phyloP scores from a whole-genome alignment of 768 basidiomycete genomes.

The Mycena latifolia region DNA sequence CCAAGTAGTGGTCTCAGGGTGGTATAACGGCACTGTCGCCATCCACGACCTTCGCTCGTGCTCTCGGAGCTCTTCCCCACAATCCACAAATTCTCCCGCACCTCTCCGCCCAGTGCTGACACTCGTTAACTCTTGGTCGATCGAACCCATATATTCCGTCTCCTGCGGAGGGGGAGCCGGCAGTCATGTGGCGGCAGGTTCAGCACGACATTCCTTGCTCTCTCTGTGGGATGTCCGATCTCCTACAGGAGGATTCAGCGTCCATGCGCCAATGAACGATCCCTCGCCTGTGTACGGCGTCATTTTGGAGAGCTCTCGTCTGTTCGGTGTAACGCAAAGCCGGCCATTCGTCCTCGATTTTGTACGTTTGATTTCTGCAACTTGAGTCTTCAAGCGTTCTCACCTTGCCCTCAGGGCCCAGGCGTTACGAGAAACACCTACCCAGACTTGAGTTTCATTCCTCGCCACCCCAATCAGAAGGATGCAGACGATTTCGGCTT shows the following conservation, averaged over 20 bases:
- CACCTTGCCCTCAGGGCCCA: conserved; percentile 58
- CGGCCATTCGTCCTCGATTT: conserved; percentile 87
- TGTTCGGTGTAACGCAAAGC: conserved; percentile 84
- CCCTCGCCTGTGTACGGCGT: conserved; percentile 83
- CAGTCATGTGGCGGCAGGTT: conserved; percentile 79
- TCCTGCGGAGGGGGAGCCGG: conserved; percentile 79
- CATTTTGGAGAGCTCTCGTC: conserved; percentile 79
- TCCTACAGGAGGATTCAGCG: conserved; percentile 76
- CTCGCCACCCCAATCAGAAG: conserved; percentile 46
- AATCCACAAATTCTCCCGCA: conserved; percentile 37
- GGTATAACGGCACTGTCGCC: conserved; percentile 83
- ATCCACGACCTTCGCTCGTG: conserved; percentile 81
- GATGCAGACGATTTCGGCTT: conserved; percentile 57
- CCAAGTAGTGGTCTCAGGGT: conserved; percentile 80
- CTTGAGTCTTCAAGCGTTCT: conserved; percentile 5
- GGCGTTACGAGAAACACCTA: conserved; percentile 70
- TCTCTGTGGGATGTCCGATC: conserved; percentile 86
- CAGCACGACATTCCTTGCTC: conserved; percentile 81
- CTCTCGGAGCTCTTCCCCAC: conserved; percentile 39
- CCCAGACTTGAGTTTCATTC: conserved; percentile 45
- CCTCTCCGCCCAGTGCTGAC: conserved; percentile 70
- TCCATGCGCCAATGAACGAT: conserved; percentile 85
- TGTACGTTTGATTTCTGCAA: conserved; percentile 47
- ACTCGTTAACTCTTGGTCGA: conserved; percentile 75
- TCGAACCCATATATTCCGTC: conserved; percentile 82